Base-by-base conservation (phyloP, 495 filamentous ascomycete genomes). In the Lichenothelia convexa region DNA sequence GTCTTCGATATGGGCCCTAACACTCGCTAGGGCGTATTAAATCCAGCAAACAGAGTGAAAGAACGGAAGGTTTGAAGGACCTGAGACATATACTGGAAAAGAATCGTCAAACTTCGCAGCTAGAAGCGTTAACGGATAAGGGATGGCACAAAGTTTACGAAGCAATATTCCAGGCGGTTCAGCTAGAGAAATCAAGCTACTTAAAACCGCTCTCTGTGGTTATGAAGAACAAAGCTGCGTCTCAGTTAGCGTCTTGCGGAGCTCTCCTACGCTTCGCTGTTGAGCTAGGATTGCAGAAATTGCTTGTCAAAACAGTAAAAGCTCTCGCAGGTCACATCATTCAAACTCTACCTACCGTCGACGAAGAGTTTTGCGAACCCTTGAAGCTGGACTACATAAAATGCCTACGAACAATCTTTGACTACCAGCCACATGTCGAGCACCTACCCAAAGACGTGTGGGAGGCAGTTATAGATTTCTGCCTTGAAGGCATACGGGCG, bases 121-220 rank as follows among this genome's bases (percentile, higher is more conserved):
- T 78, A 23, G 56, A 61, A 31, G 44, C 51, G 12, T 57, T 83
- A 35, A 72, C 67, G 33, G 84, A 93, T 50, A 80, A 78, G 45
- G 69, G 67, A 13, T 92, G 78, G 47, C 80, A 91, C 47, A 68
- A 67, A 32, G 73, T 94, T 19, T 84, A 77, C 42, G 84, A 94
- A 47, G 68, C 71, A 0, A 57, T 97, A 12, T 94, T 94, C 48
- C 61, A 65, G 24, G 73, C 70, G 42, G 58, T 72, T 5, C 60
- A 74, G 15, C 48, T 60, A 8, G 84, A 94, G 40, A 78, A 75
- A 48, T 61, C 74, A 18, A 41, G 58, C 17, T 80, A 73, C 46
- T 65, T 72, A 34, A 61, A 62, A 38, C 65, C 70, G 23, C 71
- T 64, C 40, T 61, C 59, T 19, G 46, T 53, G 19, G 67, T 50